Conservation (phyloP, 75 land plant species). For the Picea sitchensis region DNA sequence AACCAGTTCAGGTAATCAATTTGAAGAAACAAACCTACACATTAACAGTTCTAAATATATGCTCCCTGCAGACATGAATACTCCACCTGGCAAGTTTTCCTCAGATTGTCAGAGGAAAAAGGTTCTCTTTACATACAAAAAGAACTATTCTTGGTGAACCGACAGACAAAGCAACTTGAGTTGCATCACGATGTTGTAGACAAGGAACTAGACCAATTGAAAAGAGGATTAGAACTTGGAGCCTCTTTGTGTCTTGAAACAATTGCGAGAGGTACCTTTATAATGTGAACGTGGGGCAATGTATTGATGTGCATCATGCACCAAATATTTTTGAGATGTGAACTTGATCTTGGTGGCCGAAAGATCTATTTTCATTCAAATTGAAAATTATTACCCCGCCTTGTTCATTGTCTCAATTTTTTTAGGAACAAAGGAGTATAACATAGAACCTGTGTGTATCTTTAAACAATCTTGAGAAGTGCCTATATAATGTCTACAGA, state of each 20-base stretch:
- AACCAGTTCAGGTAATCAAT: background rate
- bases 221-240: background rate
- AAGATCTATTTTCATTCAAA: too few species aligned
- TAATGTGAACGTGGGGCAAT: background rate
- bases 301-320: too few species aligned
- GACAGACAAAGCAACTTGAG: background rate
- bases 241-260: background rate
- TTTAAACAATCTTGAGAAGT: background rate
- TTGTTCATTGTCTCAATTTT: too few species aligned
- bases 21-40: background rate
- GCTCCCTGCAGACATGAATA: background rate
- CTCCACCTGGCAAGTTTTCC: too few species aligned
- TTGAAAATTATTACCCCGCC: too few species aligned
- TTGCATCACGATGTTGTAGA: background rate
- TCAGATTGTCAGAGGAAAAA: too few species aligned
- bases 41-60: background rate
- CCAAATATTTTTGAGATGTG: too few species aligned
- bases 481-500: background rate
- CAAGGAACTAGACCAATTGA: background rate
- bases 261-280: background rate
- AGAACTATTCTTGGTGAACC: too few species aligned
- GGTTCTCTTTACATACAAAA: too few species aligned
- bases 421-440: too few species aligned
- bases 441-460: background rate
- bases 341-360: too few species aligned